These are phyloP conservation scores for Phyllosticta capitalensis DNA, from an alignment of 2,329 filamentous ascomycete genomes.

Conservation along the genomic window DNA sequence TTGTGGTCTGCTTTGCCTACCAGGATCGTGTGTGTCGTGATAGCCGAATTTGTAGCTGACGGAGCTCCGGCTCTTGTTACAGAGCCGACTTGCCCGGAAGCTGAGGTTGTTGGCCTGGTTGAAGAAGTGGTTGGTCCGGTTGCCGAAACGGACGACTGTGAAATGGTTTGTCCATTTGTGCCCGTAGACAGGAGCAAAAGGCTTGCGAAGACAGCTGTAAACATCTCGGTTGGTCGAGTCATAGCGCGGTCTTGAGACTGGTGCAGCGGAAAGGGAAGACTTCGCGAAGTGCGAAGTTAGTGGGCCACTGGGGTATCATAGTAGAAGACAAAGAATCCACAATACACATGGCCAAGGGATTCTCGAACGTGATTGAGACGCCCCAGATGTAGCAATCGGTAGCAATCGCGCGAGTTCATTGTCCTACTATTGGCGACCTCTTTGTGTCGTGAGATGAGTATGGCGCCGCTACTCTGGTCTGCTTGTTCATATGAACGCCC, in stretches of 20 bases:
- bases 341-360: background rate
- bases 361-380: background rate
- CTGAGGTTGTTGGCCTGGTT: background rate
- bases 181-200: background rate
- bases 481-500: background rate
- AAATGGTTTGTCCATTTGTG: background rate
- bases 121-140: background rate
- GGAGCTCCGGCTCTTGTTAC: background rate
- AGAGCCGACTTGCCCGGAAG: background rate
- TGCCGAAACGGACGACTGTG: background rate
- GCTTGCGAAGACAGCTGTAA: background rate
- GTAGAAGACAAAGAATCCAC: background rate
- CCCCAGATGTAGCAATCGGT: background rate
- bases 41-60: background rate
- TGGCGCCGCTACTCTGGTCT: background rate
- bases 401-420: background rate
- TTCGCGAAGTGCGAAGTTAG: background rate
- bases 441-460: background rate
- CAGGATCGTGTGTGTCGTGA: constrained; percentile 4
- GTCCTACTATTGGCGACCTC: background rate
- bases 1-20: constrained; percentile 10
- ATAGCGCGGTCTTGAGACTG: background rate
- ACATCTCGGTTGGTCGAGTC: background rate
- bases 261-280: background rate
- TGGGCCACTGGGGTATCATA: background rate